Evolutionary conservation across 1,139 yeast species (phyloP).

Genomic region (Lodderomyces beijingensis): DNA sequence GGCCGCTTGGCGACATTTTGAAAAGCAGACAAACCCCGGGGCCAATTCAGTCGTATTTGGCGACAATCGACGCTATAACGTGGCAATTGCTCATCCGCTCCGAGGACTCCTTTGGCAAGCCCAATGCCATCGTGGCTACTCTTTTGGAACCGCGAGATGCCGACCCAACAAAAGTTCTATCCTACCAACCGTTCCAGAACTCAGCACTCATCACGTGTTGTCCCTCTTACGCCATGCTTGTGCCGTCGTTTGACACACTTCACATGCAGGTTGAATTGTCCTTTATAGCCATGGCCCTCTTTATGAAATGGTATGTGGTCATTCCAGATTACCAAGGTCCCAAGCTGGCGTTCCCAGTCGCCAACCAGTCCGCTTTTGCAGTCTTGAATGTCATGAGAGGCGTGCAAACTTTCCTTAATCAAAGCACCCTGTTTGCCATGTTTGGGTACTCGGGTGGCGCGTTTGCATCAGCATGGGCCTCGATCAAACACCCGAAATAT

Average conservation of each 20-base stretch:
- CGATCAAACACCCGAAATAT: slow-evolving; percentile 26
- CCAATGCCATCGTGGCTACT: slow-evolving; percentile 30
- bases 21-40: slow-evolving; percentile 21
- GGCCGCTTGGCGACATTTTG: slow-evolving; percentile 23
- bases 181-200: slow-evolving; percentile 17
- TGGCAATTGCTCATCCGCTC: slow-evolving; percentile 34
- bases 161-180: slow-evolving; percentile 17
- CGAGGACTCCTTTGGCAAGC: slow-evolving; percentile 25
- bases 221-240: slow-evolving; percentile 15
- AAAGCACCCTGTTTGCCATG: slow-evolving; percentile 22
- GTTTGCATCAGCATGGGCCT: slow-evolving; percentile 32
- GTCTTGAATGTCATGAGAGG: slow-evolving; percentile 21
- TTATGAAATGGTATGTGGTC: slow-evolving; percentile 24
- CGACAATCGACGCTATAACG: slow-evolving; percentile 15
- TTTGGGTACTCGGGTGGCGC: slow-evolving; percentile 40
- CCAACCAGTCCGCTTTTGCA: slow-evolving; percentile 20
- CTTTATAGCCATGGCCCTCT: slow-evolving; percentile 17
- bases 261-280: slow-evolving; percentile 18
- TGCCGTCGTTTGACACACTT: slow-evolving; percentile 11
- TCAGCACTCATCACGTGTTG: slow-evolving; percentile 13
- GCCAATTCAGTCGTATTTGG: slow-evolving; percentile 14
- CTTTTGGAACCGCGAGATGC: slow-evolving; percentile 27
- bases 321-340: slow-evolving; percentile 19
- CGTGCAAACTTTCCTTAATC: slow-evolving; percentile 18
- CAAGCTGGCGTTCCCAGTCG: slow-evolving; percentile 21